phyloP scores from a whole-genome alignment of 2,329 filamentous ascomycete genomes.

The Diplodia scrobiculata region DNA sequence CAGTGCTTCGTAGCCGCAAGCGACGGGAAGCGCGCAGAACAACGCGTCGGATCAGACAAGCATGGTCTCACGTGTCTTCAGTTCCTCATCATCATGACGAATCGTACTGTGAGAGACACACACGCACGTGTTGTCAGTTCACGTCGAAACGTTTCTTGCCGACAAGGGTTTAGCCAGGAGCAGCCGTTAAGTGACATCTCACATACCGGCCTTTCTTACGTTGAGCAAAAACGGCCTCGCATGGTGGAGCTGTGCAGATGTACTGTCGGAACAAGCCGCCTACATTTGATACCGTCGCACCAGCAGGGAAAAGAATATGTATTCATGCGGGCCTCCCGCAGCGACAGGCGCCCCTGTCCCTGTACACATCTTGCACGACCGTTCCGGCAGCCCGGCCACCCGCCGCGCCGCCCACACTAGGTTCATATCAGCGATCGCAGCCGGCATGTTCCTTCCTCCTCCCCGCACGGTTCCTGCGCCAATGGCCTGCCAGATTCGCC shows the following conservation, averaged over 20 bases:
- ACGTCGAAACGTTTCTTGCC: not conserved
- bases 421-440: slow-evolving; percentile 4
- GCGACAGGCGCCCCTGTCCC: slow-evolving; percentile 11
- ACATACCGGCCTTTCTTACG: not conserved
- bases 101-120: not conserved
- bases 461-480: not conserved
- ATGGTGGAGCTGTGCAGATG: not conserved
- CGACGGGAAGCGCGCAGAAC: not conserved
- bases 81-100: not conserved
- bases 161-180: not conserved
- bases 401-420: not conserved
- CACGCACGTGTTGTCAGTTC: not conserved
- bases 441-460: not conserved
- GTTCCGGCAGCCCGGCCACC: slow-evolving; percentile 15
- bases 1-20: not conserved
- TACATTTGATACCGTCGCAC: slow-evolving; percentile 2
- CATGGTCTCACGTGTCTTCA: not conserved
- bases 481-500: not conserved
- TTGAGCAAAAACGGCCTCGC: slow-evolving; percentile 16
- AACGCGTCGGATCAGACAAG: not conserved
- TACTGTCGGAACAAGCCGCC: slow-evolving; percentile 18
- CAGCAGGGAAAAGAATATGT: not conserved
- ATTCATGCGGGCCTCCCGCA: slow-evolving; percentile 11
- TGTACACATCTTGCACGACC: slow-evolving; percentile 11
- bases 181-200: slow-evolving; percentile 18